Evolutionary conservation across 306 rosid species (phyloP).

Genomic region (Quillaja saponaria): DNA sequence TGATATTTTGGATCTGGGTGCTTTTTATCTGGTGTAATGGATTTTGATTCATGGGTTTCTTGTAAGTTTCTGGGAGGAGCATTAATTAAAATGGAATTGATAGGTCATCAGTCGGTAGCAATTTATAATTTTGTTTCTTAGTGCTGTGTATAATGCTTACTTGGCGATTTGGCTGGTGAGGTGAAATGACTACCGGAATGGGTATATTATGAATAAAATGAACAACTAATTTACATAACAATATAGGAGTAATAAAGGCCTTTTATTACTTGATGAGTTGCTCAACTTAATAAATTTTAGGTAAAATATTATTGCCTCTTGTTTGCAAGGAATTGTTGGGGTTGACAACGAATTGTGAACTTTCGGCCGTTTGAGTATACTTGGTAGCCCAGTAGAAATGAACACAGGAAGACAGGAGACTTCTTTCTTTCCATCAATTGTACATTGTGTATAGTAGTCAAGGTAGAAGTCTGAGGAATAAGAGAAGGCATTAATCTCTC

Average conservation of each 20-base stretch:
- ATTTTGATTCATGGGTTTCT: conserved; percentile 25
- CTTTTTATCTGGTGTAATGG: conserved; percentile 30
- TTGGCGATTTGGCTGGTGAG: conserved; percentile 11
- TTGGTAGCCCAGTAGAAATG: no score
- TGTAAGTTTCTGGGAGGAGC: conserved; percentile 15
- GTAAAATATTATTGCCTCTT: conserved; percentile 18
- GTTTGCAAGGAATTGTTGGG: no score
- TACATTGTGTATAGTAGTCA: no score
- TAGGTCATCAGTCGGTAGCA: conserved; percentile 2
- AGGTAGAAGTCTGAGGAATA: no score
- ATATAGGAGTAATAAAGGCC: no score
- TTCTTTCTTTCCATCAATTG: neutral
- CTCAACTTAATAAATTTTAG: conserved; percentile 22
- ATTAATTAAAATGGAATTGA: conserved; percentile 9
- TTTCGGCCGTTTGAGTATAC: neutral
- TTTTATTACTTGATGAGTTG: no score
- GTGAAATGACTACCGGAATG: no score
- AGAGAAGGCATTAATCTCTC: no score
- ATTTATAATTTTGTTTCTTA: conserved; percentile 20
- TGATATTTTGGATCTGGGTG: conserved; percentile 56
- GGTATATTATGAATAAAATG: no score
- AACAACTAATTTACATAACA: no score
- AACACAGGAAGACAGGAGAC: no score
- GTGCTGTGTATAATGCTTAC: conserved; percentile 7
- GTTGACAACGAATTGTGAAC: neutral